Evolutionary conservation across 176 grass and related monocot species (phyloP), one percentile per base, ranked within the genome.

Genomic region (Triticum timopheevii): DNA sequence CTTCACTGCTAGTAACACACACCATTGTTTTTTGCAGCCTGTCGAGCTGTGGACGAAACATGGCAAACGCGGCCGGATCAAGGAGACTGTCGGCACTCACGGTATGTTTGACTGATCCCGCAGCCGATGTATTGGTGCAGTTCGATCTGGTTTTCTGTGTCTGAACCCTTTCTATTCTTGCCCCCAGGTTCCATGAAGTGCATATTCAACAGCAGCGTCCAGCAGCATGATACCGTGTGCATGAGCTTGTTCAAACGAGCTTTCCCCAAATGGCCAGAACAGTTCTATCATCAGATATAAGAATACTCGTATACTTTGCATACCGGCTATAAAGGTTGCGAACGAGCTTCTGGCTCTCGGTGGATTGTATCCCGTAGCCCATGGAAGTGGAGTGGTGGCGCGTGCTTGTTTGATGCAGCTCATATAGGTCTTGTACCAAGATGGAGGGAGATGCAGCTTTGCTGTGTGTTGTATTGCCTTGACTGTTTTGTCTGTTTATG

Each of bases 221-320:
- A 96, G 79, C 94, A 99, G 77, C 92, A 99, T 42, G 97, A 99
- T 49, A 99, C 97, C 0, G 97, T 96, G 25, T 99, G 97, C 86
- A 93, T 96, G 88, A 99, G 90, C 70, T 73, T 99, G 62, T 99
- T 89, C 82, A 99, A 93, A 78, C 94, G 90, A 2, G 92, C 85
- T 24, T 99, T 94, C 73, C 97, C 97, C 3, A 99, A 94, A 81
- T 99, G 97, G 94, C 97, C 92, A 10, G 94, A 94, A 85, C 92
- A 93, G 27, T 79, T 91, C 13, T 95, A 95, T 50, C 66, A 61
- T 50, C 66, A 66, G 4, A 87, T 69, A 13, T 88, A 61, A 38
- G 44, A 34, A 50, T 36, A 5, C 54, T 19, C 64, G 36, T 3
- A 45, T 25, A 4, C 62, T 22, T 15, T 17, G 6, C 23, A 16